These are phyloP conservation scores for Phytopythium vexans DNA, from an alignment of 352 stramenopile species.

Conservation along the genomic window DNA sequence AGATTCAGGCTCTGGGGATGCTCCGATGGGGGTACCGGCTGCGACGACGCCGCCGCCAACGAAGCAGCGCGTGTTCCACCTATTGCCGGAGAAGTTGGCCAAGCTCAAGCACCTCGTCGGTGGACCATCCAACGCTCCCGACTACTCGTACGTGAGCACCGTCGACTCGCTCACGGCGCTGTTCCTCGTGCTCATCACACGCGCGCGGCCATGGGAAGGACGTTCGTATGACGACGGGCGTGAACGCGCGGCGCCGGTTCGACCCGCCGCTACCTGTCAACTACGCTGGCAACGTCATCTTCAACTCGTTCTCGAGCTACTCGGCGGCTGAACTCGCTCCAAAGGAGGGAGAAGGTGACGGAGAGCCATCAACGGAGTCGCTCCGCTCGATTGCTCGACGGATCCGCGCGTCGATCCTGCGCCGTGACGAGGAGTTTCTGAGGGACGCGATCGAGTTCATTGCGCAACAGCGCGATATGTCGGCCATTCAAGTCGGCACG, in stretches of 20 bases:
- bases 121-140: constrained; percentile 1
- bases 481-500: constrained; percentile 29
- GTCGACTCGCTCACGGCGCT: constrained; percentile 48
- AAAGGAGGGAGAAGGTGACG: neutral
- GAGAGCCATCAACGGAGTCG: constrained; percentile 6
- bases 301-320: constrained; percentile 45
- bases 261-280: constrained; percentile 35
- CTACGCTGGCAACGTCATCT: constrained; percentile 53
- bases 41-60: constrained; percentile 15
- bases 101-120: constrained; percentile 32
- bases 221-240: constrained; percentile 40
- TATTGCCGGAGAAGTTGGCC: constrained; percentile 35
- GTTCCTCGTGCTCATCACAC: constrained; percentile 45
- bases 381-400: constrained; percentile 27
- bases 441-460: constrained; percentile 54
- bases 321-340: constrained; percentile 18
- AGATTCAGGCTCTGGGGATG: neutral
- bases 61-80: constrained; percentile 42
- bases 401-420: constrained; percentile 41
- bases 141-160: constrained; percentile 39
- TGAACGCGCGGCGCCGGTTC: constrained; percentile 48
- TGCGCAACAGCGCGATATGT: constrained; percentile 21
- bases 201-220: constrained; percentile 37
- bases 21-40: neutral
- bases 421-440: constrained; percentile 30